Evolutionary conservation across 192 early-diverging fungal genomes (phyloP).

Genomic region (Podila verticillata): DNA sequence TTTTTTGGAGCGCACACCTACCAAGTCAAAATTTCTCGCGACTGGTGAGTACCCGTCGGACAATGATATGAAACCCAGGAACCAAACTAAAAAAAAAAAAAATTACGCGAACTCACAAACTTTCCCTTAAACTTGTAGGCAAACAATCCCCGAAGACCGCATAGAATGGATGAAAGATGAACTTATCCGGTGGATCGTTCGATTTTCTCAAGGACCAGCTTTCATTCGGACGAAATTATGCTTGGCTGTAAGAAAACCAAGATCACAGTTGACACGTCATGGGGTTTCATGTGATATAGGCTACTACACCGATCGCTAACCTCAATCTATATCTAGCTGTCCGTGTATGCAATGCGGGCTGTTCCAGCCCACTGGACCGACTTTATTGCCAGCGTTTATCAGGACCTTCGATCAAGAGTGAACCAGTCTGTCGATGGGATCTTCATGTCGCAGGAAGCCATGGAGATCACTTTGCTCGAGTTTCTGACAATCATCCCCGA

Average conservation of each 20-base stretch:
- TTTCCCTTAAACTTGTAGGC: conserved; percentile 39
- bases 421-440: conserved; percentile 35
- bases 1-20: conserved; percentile 71
- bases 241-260: conserved; percentile 55
- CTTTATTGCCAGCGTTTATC: conserved; percentile 56
- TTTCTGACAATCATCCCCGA: conserved; percentile 66
- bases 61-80: too few relatives aligned
- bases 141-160: conserved; percentile 58
- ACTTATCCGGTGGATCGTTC: conserved; percentile 57
- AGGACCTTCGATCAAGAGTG: conserved; percentile 46
- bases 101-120: neutral
- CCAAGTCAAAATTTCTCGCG: conserved; percentile 65
- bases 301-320: neutral
- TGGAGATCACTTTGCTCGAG: conserved; percentile 57
- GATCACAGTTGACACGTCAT: neutral
- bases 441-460: conserved; percentile 14
- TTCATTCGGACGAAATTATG: conserved; percentile 65
- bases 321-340: conserved; percentile 49
- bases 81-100: too few relatives aligned
- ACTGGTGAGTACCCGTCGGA: conserved; percentile 53
- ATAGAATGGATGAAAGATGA: conserved; percentile 63
- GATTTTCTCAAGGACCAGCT: conserved; percentile 53
- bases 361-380: conserved; percentile 60
- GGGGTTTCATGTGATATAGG: neutral
- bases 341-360: conserved; percentile 57